A percentile compares a stretch with the other conserved stretches of the same genome.
Evolutionary conservation across 2,329 filamentous ascomycete species (phyloP).

Genomic region (Emmonsiellopsis sp.): DNA sequence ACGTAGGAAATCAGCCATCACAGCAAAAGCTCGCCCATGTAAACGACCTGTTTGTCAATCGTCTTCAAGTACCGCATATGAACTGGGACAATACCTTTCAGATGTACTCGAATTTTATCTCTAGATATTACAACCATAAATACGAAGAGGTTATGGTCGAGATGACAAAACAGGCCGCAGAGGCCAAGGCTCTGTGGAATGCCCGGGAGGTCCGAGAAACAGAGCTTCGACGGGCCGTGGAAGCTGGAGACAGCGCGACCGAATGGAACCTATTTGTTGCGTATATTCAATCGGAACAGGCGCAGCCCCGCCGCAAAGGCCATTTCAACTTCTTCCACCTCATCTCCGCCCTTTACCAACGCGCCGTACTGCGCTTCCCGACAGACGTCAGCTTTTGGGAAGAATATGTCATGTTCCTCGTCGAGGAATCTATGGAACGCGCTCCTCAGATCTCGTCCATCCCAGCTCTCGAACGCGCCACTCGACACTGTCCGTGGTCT

Average conservation of each 20-base stretch:
- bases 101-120: slow-evolving; percentile 51
- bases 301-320: slow-evolving; percentile 49
- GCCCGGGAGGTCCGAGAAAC: slow-evolving; percentile 48
- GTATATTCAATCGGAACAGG: slow-evolving; percentile 81
- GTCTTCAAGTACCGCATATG: slow-evolving; percentile 50
- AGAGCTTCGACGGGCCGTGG: slow-evolving; percentile 42
- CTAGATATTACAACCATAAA: slow-evolving; percentile 43
- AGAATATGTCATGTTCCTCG: slow-evolving; percentile 69
- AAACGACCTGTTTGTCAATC: slow-evolving; percentile 43
- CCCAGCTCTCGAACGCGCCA: slow-evolving; percentile 64
- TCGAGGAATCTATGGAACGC: slow-evolving; percentile 42
- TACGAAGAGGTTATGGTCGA: slow-evolving; percentile 53
- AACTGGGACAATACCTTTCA: slow-evolving; percentile 53
- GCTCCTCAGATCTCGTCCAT: slow-evolving; percentile 25
- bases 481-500: slow-evolving; percentile 87
- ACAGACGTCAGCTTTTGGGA: slow-evolving; percentile 71
- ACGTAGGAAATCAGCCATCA: slow-evolving; percentile 40
- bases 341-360: slow-evolving; percentile 60
- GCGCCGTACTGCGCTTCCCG: slow-evolving; percentile 65
- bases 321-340: slow-evolving; percentile 44
- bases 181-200: slow-evolving; percentile 45
- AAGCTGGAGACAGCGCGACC: slow-evolving; percentile 42
- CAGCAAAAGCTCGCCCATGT: slow-evolving; percentile 42
- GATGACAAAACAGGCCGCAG: slow-evolving; percentile 41
- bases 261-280: slow-evolving; percentile 49